Base-by-base conservation (phyloP, 164 flowering plant species). In the Kalanchoe fedtschenkoi region DNA sequence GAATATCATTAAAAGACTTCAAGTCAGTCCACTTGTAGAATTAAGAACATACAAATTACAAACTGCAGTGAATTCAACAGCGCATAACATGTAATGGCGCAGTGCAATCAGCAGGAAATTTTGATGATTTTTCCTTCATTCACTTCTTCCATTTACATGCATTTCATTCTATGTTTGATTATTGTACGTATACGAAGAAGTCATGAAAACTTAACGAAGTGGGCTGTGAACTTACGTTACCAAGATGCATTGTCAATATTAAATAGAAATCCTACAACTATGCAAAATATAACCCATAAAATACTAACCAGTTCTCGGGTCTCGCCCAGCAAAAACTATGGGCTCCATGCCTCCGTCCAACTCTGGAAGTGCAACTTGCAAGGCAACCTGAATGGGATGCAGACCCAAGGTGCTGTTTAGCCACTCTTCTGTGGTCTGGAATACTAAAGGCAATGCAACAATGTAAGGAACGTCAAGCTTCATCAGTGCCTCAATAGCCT, bases 361-460 rank as follows among this genome's bases (percentile, higher is more conserved):
- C 84, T 95, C 99, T 0, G 97, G 99, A 17, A 95, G 87, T 51
- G 99, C 99, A 70, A 95, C 99, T 70, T 95, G 99, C 75, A 90
- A 66, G 64, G 99, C 99, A 41, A 95, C 99, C 80, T 95, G 99
- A 76, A 95, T 90, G 6, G 97, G 99, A 75, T 95, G 99, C 69
- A 95, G 68, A 1, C 99, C 99, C 79, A 95, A 70, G 35, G 91
- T 90, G 63, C 99, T 95, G 33, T 85, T 87, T 42, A 95, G 66
- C 99, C 99, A 95, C 71, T 95, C 99, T 73, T 95, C 99, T 1
- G 99, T 95, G 13, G 99, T 95, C 74, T 95, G 99, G 60, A 95
- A 95, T 67, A 95, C 99, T 80, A 95, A 68, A 15, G 97, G 99
- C 76, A 90, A 37, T 5, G 99, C 99, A 62, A 95, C 99, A 65